Evolutionary conservation across 768 basidiomycete genomes (phyloP), one percentile per base, ranked within the genome.

Genomic region (Collybia nuda): DNA sequence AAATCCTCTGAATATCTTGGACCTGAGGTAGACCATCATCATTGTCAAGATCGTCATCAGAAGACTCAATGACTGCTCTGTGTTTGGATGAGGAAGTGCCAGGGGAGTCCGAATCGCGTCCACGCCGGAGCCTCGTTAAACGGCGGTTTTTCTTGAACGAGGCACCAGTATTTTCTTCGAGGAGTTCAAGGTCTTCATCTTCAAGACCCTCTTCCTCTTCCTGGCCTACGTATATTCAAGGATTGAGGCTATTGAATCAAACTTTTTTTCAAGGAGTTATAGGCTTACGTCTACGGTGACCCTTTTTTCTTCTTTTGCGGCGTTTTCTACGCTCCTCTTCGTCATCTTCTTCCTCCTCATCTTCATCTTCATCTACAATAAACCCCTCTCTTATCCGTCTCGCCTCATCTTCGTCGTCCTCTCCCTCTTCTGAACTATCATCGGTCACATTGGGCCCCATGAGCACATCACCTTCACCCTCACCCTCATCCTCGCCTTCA

Each of bases 171-270:
- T 97, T 98, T 62, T 96, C 96, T 57, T 76, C 97, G 77, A 74
- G 85, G 77, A 82, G 58, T 23, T 93, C 95, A 42, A 98, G 68
- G 66, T 98, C 97, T 59, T 98, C 97, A 28, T 98, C 97, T 56
- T 97, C 94, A 44, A 98, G 69, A 14, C 72, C 84, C 56, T 88
- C 84, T 48, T 83, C 82, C 52, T 83, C 80, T 55, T 78, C 74
- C 60, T 73, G 74, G 67, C 56, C 57, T 65, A 48, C 32, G 23
- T 50, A 50, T 36, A 55, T 54, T 37, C 21, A 41, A 26, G 3
- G 17, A 26, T 40, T 21, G 19, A 2, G 40, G 40, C 5, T 17
- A 7, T 26, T 26, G 44, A 53, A 42, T 40, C 15, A 52, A 46
- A 49, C 50, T n/a, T 41, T 48, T 38, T 5, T 29, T 39, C 29